Evolutionary conservation across 1,284 basidiomycete species (phyloP).

Genomic region (Ganoderma resinaceum): DNA sequence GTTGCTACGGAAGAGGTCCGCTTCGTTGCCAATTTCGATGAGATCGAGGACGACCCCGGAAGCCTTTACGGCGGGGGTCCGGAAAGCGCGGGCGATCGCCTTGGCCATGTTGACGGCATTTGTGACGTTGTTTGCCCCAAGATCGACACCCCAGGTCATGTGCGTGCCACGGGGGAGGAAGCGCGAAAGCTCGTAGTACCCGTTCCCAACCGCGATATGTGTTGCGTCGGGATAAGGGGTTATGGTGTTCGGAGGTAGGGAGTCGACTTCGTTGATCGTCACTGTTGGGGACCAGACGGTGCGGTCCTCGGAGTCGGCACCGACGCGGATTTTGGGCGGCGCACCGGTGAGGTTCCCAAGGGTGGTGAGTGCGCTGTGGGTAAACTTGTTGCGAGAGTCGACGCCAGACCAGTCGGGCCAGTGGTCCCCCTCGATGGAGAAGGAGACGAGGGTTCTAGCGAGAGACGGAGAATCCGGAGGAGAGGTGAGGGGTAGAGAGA

Average conservation of each 20-base stretch:
- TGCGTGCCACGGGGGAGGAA: slow-evolving; percentile 61
- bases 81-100: slow-evolving; percentile 60
- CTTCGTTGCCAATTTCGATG: slow-evolving; percentile 53
- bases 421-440: not conserved
- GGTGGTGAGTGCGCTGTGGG: not conserved
- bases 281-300: slow-evolving; percentile 26
- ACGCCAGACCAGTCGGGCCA: not conserved
- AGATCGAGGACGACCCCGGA: slow-evolving; percentile 45
- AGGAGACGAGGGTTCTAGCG: not conserved
- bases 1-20: slow-evolving; percentile 63
- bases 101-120: slow-evolving; percentile 55
- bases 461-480: not conserved
- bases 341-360: not conserved
- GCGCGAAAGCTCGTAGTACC: slow-evolving; percentile 60
- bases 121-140: slow-evolving; percentile 49
- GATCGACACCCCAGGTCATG: slow-evolving; percentile 72
- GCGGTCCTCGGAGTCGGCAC: slow-evolving; percentile 44
- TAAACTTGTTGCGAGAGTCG: not conserved
- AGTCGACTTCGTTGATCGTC: slow-evolving; percentile 49
- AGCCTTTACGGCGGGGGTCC: slow-evolving; percentile 45
- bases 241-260: slow-evolving; percentile 52
- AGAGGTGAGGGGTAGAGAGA: not conserved
- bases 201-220: slow-evolving; percentile 58
- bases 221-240: slow-evolving; percentile 47
- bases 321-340: slow-evolving; percentile 64